A percentile compares a stretch with the other conserved stretches of the same genome.
phyloP scores from a whole-genome alignment of 2,329 filamentous ascomycete species.

The Alternaria rosae region DNA sequence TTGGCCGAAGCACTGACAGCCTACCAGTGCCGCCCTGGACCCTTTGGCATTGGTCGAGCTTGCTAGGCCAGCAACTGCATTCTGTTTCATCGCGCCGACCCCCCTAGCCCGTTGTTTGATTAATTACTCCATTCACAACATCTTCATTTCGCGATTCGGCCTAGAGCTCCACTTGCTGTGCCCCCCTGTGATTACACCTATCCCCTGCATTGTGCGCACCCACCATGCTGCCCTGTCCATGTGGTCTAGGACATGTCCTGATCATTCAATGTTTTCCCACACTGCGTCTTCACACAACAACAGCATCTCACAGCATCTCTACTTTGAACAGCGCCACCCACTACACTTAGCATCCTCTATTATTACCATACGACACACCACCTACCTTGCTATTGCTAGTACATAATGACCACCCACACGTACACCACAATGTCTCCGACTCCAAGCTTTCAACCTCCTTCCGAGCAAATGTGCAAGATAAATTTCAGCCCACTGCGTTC shows the following conservation, averaged over 20 bases:
- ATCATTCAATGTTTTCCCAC: slow-evolving; percentile 20
- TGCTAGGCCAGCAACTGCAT: slow-evolving; percentile 7
- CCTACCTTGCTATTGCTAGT: slow-evolving; percentile 5
- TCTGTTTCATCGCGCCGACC: slow-evolving; percentile 18
- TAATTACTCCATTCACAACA: slow-evolving; percentile 18
- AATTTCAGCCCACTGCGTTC: slow-evolving; percentile 30
- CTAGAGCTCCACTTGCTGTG: slow-evolving; percentile 13
- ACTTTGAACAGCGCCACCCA: slow-evolving; percentile 3
- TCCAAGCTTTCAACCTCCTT: slow-evolving; percentile 12
- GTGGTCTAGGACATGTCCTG: slow-evolving; percentile 23
- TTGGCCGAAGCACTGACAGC: slow-evolving; percentile 3
- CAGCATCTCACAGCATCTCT: slow-evolving; percentile 9
- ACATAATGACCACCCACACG: slow-evolving; percentile 25
- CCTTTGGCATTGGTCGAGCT: slow-evolving; percentile 8
- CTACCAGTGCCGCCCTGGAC: slow-evolving; percentile 2
- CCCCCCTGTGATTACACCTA: slow-evolving; percentile 28
- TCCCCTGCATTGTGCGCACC: slow-evolving; percentile 27
- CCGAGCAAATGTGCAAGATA: slow-evolving; percentile 27
- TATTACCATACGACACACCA: not conserved
- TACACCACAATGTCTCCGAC: slow-evolving; percentile 19
- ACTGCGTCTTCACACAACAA: slow-evolving; percentile 15
- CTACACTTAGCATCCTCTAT: slow-evolving; percentile 2
- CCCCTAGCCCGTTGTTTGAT: slow-evolving; percentile 11
- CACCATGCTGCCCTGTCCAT: slow-evolving; percentile 15
- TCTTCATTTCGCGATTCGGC: slow-evolving; percentile 22